phyloP scores from a whole-genome alignment of 164 flowering plant genomes.

The Taxillus chinensis region DNA sequence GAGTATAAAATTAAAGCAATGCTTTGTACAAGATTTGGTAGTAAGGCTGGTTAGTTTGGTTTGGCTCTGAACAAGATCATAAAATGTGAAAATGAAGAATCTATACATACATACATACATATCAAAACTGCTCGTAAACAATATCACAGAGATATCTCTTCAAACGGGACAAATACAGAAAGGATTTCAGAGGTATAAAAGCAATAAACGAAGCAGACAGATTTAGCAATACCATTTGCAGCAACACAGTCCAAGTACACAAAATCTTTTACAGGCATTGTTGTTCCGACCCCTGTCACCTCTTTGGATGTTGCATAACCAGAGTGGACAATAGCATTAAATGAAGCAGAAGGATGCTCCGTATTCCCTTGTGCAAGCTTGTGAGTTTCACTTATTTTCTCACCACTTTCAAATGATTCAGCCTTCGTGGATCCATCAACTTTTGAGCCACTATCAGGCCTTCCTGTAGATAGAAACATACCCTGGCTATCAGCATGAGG shows the following conservation, averaged over 20 bases:
- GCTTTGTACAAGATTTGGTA: no score
- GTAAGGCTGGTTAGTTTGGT: no score
- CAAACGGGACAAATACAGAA: not conserved
- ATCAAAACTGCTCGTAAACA: no score
- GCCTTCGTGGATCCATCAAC: conserved; percentile 73
- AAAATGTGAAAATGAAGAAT: no score
- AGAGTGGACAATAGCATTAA: conserved; percentile 64
- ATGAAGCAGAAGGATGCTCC: conserved; percentile 69
- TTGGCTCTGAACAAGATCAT: no score
- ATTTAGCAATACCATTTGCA: conserved; percentile 53
- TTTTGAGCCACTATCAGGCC: conserved; percentile 96
- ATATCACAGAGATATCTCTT: no score
- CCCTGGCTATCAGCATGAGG: conserved; percentile 88
- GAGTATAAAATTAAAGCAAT: no score
- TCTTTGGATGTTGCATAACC: conserved; percentile 62
- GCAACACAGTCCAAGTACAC: conserved; percentile 29
- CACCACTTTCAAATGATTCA: conserved; percentile 92
- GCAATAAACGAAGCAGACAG: not conserved
- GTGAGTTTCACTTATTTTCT: conserved; percentile 48
- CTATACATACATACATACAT: no score
- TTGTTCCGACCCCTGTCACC: conserved; percentile 52
- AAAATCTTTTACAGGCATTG: conserved; percentile 35
- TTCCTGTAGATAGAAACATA: conserved; percentile 62
- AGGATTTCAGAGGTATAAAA: not conserved
- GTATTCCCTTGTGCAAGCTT: conserved; percentile 27